Evolutionary conservation across 805 yeast genomes (phyloP), one percentile per base, ranked within the genome.

Genomic region (Cephaloascus albidus): DNA sequence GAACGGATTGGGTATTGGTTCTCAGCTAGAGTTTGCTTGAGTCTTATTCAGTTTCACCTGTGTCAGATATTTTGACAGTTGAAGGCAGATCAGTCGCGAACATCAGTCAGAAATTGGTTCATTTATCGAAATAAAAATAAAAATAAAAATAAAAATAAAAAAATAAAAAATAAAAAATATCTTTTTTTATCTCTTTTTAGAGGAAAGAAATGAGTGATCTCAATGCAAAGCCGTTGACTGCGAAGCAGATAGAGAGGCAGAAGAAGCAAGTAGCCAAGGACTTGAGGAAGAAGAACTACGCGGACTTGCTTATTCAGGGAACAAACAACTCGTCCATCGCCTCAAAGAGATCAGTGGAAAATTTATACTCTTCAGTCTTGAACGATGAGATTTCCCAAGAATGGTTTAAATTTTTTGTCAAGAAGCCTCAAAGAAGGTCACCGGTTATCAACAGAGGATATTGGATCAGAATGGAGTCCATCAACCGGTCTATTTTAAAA

Each of bases 381-480:
- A 47, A 33, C 31, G 35, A 14, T 41, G 49, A 33, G 37, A 54
- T 68, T 18, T 51, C 69, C 10, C 23, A 52, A 17, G 63, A 63
- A 40, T 84, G 81, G 64, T 83, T 85, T 52, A 69, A 76, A 41
- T 65, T 69, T 46, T 85, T 85, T 58, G 94, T 85, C 2, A 69
- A 70, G 26, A 78, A 76, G 43, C 69, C 76, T 2, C 76, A 76
- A 38, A 64, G 89, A 53, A 61, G 95, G 36, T 78, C 90, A 0
- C 94, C 95, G 0, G 79, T 84, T 3, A 83, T 85, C 31, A 85
- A 85, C 50, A 61, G 94, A 47, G 94, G 94, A 0, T 85, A 85
- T 56, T 85, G 93, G 89, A 63, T 82, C 10, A 64, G 95, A 42
- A 78, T 85, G 77, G 78, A 80, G 48, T 76, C 85, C 3, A 78